Evolutionary conservation across 257 asterid genomes (phyloP).

Genomic region (Solanum stenotomum): DNA sequence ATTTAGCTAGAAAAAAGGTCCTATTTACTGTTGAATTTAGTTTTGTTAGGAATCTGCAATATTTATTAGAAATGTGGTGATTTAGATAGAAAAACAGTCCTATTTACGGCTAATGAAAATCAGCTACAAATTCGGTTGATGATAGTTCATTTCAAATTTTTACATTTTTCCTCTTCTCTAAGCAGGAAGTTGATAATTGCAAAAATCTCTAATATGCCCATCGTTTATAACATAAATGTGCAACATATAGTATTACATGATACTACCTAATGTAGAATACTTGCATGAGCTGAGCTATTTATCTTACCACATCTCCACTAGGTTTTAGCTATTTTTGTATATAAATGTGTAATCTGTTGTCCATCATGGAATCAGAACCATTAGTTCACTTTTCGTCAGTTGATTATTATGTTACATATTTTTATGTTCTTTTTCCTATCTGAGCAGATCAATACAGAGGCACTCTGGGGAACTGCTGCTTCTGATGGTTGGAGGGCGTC

Average conservation of each 20-base stretch:
- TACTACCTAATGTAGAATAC: not conserved
- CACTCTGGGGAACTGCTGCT: slow-evolving; percentile 75
- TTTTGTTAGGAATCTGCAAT: not conserved
- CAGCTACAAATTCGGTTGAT: not conserved
- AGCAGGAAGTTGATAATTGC: not conserved
- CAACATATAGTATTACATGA: not conserved
- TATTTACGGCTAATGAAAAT: not conserved
- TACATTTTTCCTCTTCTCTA: not conserved
- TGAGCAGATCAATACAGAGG: slow-evolving; percentile 57
- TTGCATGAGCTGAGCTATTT: not conserved
- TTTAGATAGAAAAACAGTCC: not conserved
- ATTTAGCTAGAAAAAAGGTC: not conserved
- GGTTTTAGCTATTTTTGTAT: not conserved
- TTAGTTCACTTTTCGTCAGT: not conserved
- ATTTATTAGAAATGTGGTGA: not conserved
- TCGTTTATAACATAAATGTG: not conserved
- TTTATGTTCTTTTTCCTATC: slow-evolving; percentile 10
- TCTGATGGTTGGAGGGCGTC: slow-evolving; percentile 96
- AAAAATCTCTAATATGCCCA: not conserved
- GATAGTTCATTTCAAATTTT: not conserved
- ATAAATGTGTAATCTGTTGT: not conserved
- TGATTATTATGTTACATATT: not conserved
- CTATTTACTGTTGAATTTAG: not conserved
- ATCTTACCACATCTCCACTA: not conserved
- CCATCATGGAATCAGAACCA: not conserved